phyloP scores from a whole-genome alignment of 225 moss, liverwort and hornwort genomes.

The Ulota crispa region DNA sequence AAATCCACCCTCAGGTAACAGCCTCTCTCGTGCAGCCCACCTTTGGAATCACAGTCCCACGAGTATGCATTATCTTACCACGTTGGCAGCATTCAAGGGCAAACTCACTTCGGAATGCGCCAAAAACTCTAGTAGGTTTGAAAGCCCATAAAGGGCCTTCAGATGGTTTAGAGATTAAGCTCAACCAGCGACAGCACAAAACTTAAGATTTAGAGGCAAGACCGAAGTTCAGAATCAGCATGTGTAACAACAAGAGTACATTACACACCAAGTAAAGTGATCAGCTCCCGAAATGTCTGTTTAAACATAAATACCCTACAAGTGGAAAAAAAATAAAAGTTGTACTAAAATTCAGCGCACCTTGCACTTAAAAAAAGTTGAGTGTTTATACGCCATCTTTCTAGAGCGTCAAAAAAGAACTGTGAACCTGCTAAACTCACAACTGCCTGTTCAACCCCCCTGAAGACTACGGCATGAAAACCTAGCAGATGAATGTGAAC shows the following conservation, averaged over 20 bases:
- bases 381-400: conserved; percentile 8
- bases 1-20: too few species aligned
- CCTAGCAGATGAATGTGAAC: conserved; percentile 16
- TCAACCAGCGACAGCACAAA: background rate
- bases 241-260: background rate
- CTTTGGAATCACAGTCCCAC: too few species aligned
- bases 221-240: background rate
- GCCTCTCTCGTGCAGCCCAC: too few species aligned
- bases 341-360: conserved; percentile 11
- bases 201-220: background rate
- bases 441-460: background rate
- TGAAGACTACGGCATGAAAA: conserved; percentile 5
- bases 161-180: too few species aligned
- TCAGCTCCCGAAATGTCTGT: background rate
- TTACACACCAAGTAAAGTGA: background rate
- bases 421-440: conserved; percentile 21
- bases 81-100: too few species aligned
- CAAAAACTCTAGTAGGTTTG: too few species aligned
- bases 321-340: conserved; percentile 9
- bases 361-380: conserved; percentile 15
- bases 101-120: too few species aligned
- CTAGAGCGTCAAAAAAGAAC: conserved; percentile 15
- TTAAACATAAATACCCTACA: conserved; percentile 2
- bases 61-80: too few species aligned
- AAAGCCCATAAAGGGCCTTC: too few species aligned